Evolutionary conservation across 257 asterid species (phyloP).

Genomic region (Craterostigma plantagineum): DNA sequence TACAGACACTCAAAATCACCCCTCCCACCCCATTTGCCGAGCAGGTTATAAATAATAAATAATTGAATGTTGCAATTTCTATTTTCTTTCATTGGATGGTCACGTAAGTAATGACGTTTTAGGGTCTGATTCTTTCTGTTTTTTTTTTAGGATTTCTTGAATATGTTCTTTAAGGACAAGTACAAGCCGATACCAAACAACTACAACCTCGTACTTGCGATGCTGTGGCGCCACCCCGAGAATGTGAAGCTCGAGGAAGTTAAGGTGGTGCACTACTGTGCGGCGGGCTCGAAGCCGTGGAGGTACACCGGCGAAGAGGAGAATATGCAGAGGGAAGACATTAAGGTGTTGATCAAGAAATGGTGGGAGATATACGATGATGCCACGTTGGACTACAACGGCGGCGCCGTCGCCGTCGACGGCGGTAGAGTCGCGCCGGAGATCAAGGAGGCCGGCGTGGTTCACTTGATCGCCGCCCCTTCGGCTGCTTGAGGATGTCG

Average conservation of each 20-base stretch:
- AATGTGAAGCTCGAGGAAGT: slow-evolving; percentile 1
- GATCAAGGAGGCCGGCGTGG: no score
- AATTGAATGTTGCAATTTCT: no score
- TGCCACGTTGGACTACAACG: slow-evolving; percentile 20
- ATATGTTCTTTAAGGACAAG: slow-evolving; percentile 1
- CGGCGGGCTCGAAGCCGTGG: slow-evolving; percentile 36
- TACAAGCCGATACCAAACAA: background rate
- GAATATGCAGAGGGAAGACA: slow-evolving; percentile 34
- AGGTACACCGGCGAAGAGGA: slow-evolving; percentile 29
- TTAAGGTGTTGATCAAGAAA: slow-evolving; percentile 25
- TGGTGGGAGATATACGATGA: slow-evolving; percentile 37
- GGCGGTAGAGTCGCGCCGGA: background rate
- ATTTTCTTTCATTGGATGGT: no score
- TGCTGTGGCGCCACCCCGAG: slow-evolving; percentile 7
- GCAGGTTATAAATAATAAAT: background rate
- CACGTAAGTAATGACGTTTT: no score
- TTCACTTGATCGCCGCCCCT: no score
- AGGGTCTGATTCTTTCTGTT: no score
- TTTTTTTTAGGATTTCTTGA: slow-evolving; percentile 1
- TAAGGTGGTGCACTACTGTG: slow-evolving; percentile 6
- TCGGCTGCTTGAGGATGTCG: no score
- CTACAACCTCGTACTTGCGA: slow-evolving; percentile 3
- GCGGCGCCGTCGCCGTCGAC: slow-evolving; percentile 4
- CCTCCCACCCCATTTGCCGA: slow-evolving; percentile 5
- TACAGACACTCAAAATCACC: background rate